Evolutionary conservation across 768 basidiomycete genomes (phyloP).

Genomic region (Leucosporidium creatinivorum): DNA sequence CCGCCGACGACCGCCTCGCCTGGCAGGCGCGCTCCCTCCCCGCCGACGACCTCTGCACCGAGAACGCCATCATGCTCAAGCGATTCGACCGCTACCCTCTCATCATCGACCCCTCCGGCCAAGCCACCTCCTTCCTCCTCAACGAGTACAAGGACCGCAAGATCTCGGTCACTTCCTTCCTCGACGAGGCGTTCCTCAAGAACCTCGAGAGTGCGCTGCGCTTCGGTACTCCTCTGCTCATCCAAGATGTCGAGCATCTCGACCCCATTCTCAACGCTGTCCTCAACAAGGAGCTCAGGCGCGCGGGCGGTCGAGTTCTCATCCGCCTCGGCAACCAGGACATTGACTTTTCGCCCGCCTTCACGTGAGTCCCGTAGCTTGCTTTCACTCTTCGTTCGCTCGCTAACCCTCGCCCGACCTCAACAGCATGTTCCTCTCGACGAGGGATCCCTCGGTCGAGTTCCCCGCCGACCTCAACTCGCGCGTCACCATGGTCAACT

Average conservation of each 20-base stretch:
- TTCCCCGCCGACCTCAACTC: conserved; percentile 99
- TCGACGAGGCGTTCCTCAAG: conserved; percentile 97
- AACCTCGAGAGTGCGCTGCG: conserved; percentile 97
- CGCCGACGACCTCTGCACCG: conserved; percentile 87
- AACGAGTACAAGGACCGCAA: conserved; percentile 94
- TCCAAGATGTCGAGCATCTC: conserved; percentile 94
- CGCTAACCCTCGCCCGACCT: not conserved
- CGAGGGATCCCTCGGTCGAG: conserved; percentile 91
- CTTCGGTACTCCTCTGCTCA: conserved; percentile 93
- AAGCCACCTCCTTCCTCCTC: conserved; percentile 86
- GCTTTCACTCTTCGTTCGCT: not conserved
- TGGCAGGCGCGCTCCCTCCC: conserved; percentile 98
- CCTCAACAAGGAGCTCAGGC: conserved; percentile 88
- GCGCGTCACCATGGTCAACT: conserved; percentile 47
- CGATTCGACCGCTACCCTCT: conserved; percentile 95
- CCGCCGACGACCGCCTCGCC: conserved; percentile 86
- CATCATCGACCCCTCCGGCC: conserved; percentile 95
- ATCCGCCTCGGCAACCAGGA: conserved; percentile 96
- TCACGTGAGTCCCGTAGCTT: conserved; percentile 50
- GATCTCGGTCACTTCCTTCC: conserved; percentile 96
- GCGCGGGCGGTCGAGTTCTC: conserved; percentile 93
- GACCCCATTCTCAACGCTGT: conserved; percentile 97
- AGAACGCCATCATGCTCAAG: conserved; percentile 99
- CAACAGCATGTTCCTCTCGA: conserved; percentile 80
- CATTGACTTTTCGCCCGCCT: conserved; percentile 98